Base-by-base conservation (phyloP, 345 rosid species). In the Microthlaspi erraticum region DNA sequence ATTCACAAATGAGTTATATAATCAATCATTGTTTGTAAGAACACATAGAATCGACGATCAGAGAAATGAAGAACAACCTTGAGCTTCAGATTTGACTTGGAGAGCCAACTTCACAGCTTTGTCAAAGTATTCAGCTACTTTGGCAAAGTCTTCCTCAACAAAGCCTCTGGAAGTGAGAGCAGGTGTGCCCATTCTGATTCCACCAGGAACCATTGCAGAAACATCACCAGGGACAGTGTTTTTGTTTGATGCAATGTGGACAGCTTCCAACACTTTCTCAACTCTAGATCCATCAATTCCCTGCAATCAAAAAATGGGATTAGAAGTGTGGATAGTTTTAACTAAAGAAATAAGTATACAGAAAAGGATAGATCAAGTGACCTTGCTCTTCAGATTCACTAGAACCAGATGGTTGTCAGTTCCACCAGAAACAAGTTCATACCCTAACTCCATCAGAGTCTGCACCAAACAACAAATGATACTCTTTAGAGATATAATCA, bases 141-240 rank as follows among this genome's bases (percentile, higher is more conserved):
- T 91, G 8, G 77, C 97, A 49, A 91, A 91, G 75, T 91, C 95
- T 78, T 85, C 97, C 81, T 91, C 97, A 20, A 87, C 79, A 66
- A 91, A 91, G 60, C 97, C 97, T 79, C 97, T 82, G 1, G 95
- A 88, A 58, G 95, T 88, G 56, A 91, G 95, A 75, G 95, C 97
- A 18, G 97, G 97, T 8, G 99, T 94, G 74, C 99, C 99, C 99
- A 94, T 94, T 77, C 99, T 84, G 78, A 94, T 94, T 84, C 99
- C 99, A 63, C 99, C 99, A 31, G 99, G 99, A 78, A 94, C 99
- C 99, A 94, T 94, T 58, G 99, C 99, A 70, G 99, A 94, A 74
- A 94, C 99, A 77, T 94, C 99, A 70, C 99, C 99, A 14, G 99
- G 99, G 69, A 94, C 97, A 29, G 99, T 94, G 84, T 94, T 94